phyloP scores from a whole-genome alignment of 1,284 basidiomycete species.

The Mycena sp. region DNA sequence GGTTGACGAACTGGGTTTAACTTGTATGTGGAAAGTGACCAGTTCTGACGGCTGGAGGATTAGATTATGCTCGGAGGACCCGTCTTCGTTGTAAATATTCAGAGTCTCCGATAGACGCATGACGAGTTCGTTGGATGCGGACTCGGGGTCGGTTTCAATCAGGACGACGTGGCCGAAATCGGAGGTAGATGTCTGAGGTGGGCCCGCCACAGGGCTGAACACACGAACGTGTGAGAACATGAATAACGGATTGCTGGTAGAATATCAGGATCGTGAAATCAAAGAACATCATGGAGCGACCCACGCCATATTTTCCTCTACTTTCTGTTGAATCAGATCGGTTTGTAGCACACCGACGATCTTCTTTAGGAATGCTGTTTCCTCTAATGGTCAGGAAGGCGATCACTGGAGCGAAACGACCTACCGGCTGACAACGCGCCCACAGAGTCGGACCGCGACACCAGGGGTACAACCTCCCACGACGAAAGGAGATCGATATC shows the following conservation, averaged over 20 bases:
- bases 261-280: constrained; percentile 5
- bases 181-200: constrained; percentile 25
- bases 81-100: constrained; percentile 39
- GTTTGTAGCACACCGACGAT: constrained; percentile 43
- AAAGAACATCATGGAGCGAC: not conserved
- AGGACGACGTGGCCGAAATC: constrained; percentile 45
- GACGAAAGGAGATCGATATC: constrained; percentile 48
- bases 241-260: constrained; percentile 22
- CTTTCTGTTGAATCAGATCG: constrained; percentile 42
- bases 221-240: constrained; percentile 45
- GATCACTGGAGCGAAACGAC: not conserved
- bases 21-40: constrained; percentile 59
- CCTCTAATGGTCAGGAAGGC: not conserved
- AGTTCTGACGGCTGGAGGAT: constrained; percentile 70
- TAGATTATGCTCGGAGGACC: constrained; percentile 54
- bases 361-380: constrained; percentile 43
- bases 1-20: not conserved
- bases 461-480: constrained; percentile 40
- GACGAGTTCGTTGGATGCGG: constrained; percentile 61
- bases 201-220: constrained; percentile 37
- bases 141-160: constrained; percentile 41
- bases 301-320: constrained; percentile 35
- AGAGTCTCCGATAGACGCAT: constrained; percentile 63
- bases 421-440: constrained; percentile 45
- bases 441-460: constrained; percentile 33